Percentiles rank a stretch among this genome's conserved stretches.
Evolutionary conservation across 331 rosid genomes (phyloP).

Genomic region (Saraca asoca): DNA sequence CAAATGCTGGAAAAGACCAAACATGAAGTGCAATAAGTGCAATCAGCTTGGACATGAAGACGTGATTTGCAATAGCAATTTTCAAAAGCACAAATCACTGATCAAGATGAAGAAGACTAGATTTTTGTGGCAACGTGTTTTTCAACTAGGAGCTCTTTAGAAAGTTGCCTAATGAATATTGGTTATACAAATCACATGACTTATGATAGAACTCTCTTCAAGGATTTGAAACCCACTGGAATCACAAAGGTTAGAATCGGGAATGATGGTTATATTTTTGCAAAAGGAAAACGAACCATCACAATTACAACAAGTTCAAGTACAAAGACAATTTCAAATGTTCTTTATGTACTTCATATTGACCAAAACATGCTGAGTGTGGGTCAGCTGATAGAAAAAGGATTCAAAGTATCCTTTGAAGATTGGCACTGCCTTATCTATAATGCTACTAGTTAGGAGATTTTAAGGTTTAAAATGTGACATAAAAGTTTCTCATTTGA

Average conservation of each 20-base stretch:
- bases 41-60: slow-evolving; percentile 6
- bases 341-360: neutral
- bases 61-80: neutral
- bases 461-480: no score
- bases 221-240: neutral
- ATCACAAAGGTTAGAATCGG: neutral
- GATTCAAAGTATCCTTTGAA: slow-evolving; percentile 17
- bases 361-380: neutral
- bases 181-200: no score
- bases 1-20: no score
- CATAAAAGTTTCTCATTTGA: no score
- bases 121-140: no score
- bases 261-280: neutral
- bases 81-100: no score
- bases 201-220: neutral
- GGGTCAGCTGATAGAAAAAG: neutral
- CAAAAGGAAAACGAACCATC: neutral
- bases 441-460: no score
- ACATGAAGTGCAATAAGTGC: neutral
- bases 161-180: no score
- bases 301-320: neutral
- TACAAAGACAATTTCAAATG: neutral
- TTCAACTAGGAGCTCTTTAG: no score
- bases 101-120: no score
- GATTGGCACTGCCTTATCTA: neutral